phyloP scores from a whole-genome alignment of 2,329 filamentous ascomycete genomes.

The Penicillium sp. region DNA sequence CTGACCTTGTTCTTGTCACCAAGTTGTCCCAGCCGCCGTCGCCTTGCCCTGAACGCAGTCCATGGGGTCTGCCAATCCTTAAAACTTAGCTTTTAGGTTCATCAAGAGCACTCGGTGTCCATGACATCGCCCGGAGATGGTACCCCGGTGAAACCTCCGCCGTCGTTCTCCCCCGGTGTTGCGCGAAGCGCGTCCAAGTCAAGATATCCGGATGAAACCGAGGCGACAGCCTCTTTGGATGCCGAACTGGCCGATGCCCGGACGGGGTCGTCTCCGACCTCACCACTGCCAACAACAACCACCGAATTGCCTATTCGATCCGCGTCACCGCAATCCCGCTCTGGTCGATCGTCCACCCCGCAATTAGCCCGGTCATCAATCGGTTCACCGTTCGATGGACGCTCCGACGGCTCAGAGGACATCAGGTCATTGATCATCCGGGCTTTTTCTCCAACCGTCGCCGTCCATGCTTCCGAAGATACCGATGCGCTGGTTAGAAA shows the following conservation, averaged over 20 bases:
- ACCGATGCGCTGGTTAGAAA: constrained; percentile 77
- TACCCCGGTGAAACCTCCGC: constrained; percentile 68
- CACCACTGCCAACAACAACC: constrained; percentile 60
- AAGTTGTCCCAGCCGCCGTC: background rate
- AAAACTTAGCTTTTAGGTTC: constrained; percentile 19
- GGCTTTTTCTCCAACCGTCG: constrained; percentile 87
- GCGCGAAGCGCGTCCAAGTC: constrained; percentile 65
- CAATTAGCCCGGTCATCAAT: constrained; percentile 53
- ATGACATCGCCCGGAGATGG: constrained; percentile 72
- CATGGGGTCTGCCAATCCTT: constrained; percentile 35
- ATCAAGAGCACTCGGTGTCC: constrained; percentile 47
- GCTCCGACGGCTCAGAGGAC: constrained; percentile 59
- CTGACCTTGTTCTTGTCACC: constrained; percentile 3
- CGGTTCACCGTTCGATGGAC: constrained; percentile 56
- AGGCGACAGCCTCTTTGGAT: constrained; percentile 54
- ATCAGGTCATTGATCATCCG: constrained; percentile 71
- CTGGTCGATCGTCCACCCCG: constrained; percentile 60
- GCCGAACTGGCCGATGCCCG: constrained; percentile 55
- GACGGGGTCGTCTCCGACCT: constrained; percentile 62
- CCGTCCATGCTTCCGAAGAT: constrained; percentile 83
- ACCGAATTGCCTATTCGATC: constrained; percentile 71
- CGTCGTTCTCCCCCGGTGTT: constrained; percentile 69
- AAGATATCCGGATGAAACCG: constrained; percentile 55
- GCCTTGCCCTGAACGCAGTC: background rate
- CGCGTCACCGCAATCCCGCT: constrained; percentile 66